Evolutionary conservation across 352 stramenopile genomes (phyloP), one percentile per base, ranked within the genome.

Genomic region (Lagenidium giganteum): DNA sequence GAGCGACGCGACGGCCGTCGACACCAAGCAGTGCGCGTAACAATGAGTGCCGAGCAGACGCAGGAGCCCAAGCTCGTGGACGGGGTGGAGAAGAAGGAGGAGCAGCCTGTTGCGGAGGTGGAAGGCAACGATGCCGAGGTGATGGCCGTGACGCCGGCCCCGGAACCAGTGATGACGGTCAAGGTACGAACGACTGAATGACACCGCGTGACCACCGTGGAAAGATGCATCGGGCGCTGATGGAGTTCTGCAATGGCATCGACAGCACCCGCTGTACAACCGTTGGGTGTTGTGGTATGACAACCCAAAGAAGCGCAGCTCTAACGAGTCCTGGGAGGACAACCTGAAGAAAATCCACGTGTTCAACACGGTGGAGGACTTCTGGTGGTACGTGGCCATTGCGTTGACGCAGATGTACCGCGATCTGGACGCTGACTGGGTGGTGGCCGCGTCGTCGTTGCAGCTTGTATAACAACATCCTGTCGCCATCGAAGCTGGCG

Each of bases 311-410:
- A 93, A 93, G 65, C 80, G 82, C 39, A 75, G 88, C 57, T 83
- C 80, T 60, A 86, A 55, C 57, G 80, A 95, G 58, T 83, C 72
- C 17, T 95, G 83, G 83, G 83, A 93, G 57, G 79, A 92, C 38
- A 95, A 93, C 59, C 70, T 96, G 38, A 95, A 95, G 62, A 87
- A 88, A 43, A 81, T 96, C 41, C 96, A 84, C 77, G 92, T 87
- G 38, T 98, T 99, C 63, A 80, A 89, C 63, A 97, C 87, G 17
- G 91, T 98, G 42, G 92, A 98, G 60, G 87, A 96, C 68, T 99
- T 99, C 76, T 99, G 95, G 94, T 95, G 85, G 60, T 90, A 64
- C 51, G 78, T 79, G 9, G 7, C 3, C 16, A 14, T 20, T 37
- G 28, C 53, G 33, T 55, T 32, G 34, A 12, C 9, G 12, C 29